phyloP scores from a whole-genome alignment of 1,139 yeast genomes.

The Taphrina pruni region DNA sequence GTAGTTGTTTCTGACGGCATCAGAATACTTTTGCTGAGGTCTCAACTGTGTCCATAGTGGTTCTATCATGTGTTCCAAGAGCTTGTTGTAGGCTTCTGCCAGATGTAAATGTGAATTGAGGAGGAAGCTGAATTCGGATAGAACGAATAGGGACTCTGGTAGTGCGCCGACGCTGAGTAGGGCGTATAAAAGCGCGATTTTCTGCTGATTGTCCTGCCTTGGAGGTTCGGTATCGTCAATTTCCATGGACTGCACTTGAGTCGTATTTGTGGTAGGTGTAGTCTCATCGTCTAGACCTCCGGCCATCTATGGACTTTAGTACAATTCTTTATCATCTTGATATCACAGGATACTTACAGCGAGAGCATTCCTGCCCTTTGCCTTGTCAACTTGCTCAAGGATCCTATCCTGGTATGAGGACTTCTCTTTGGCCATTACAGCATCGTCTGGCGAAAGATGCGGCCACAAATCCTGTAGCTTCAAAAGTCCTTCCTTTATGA shows the following conservation, averaged over 20 bases:
- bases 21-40: constrained; percentile 33
- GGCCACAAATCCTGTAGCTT: constrained; percentile 68
- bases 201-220: constrained; percentile 47
- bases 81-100: constrained; percentile 57
- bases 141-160: constrained; percentile 66
- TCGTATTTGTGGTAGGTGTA: constrained; percentile 43
- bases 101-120: constrained; percentile 63
- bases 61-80: constrained; percentile 60
- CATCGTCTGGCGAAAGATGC: constrained; percentile 59
- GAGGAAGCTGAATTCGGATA: constrained; percentile 68
- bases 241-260: constrained; percentile 29
- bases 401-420: constrained; percentile 59
- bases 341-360: constrained; percentile 15
- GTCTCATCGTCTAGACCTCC: constrained; percentile 75
- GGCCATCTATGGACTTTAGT: constrained; percentile 75
- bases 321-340: constrained; percentile 42
- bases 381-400: constrained; percentile 66
- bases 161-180: constrained; percentile 68
- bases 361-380: constrained; percentile 61
- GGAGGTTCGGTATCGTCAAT: not conserved
- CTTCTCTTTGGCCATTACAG: constrained; percentile 57
- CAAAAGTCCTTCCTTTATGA: constrained; percentile 73
- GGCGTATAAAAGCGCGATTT: constrained; percentile 59
- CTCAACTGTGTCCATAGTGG: constrained; percentile 57
- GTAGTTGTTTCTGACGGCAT: constrained; percentile 9